Base-by-base conservation (phyloP, 805 yeast genomes). In the Ogataea wickerhamii region DNA sequence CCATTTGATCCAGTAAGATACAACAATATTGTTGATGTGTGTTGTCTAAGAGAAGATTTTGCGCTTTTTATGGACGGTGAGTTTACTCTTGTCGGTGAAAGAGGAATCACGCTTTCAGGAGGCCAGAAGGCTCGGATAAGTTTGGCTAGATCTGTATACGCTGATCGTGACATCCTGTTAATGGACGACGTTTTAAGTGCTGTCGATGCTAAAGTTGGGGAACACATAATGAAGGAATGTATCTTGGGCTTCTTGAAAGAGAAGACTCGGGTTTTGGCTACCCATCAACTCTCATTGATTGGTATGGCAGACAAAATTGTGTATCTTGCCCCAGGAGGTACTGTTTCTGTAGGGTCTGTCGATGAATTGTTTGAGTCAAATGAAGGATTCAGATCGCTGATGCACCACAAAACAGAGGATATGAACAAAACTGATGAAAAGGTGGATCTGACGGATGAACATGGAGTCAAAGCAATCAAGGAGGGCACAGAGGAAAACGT, bases 121-220 rank as follows among this genome's bases (percentile, higher is more conserved):
- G 95, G 95, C 36, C 95, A 86, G 59, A 86, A 85, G 65, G 89
- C 94, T 1, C 73, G 94, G 58, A 73, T 86, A 37, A 76, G 78
- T 53, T 63, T 86, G 43, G 95, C 95, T 3, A 71, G 95, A 55
- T 82, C 91, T 2, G 87, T 83, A 2, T 86, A 86, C 28, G 76
- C 80, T 11, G 69, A 78, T 19, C 72, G 73, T 14, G 87, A 82
- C 52, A 79, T 84, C 18, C 70, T 81, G 28, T 60, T 86, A 35
- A 61, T 86, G 36, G 95, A 86, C 55, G 95, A 86, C 56, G 87
- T 85, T 12, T 68, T 86, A 40, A 77, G 86, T 63, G 94, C 95
- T 4, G 94, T 86, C 6, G 95, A 86, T 60, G 87, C 91, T 22
- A 78, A 85, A 52, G 94, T 85, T 31, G 94, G 93, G n/a, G 75